These are phyloP conservation scores for Aegilops longissima DNA, from an alignment of 176 grass and related monocot genomes.

Conservation along the genomic window DNA sequence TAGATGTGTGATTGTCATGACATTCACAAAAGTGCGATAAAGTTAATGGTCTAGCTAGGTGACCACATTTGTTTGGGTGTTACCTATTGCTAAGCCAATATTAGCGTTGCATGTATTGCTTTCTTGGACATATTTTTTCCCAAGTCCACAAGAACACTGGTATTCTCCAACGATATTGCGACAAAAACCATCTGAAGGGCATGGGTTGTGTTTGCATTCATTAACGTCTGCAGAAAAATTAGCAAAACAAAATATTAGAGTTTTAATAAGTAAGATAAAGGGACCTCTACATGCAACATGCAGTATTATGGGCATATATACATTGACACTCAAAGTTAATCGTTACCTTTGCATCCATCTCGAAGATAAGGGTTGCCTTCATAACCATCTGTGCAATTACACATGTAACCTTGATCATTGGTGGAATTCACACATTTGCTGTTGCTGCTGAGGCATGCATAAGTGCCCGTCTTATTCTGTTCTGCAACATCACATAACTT, in stretches of 20 bases:
- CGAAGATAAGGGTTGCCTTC: slow-evolving; percentile 33
- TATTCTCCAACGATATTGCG: not conserved
- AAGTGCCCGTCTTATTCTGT: not conserved
- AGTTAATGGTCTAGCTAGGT: not conserved
- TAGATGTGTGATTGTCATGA: not conserved
- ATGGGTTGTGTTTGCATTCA: slow-evolving; percentile 21
- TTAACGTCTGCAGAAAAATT: not conserved
- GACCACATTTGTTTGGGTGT: not conserved
- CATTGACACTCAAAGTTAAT: not conserved
- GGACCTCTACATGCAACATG: not conserved
- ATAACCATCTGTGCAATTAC: slow-evolving; percentile 17
- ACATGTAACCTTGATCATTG: slow-evolving; percentile 10
- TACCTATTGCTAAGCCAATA: slow-evolving; percentile 18
- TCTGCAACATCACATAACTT: not conserved
- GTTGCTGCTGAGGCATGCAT: slow-evolving; percentile 4
- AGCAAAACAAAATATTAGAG: not conserved
- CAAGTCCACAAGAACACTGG: slow-evolving; percentile 19
- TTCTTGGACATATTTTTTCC: not conserved
- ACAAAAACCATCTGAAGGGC: slow-evolving; percentile 13
- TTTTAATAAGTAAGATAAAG: not conserved
- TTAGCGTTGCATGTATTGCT: slow-evolving; percentile 7
- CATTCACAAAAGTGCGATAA: not conserved
- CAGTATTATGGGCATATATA: not conserved
- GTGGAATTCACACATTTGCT: not conserved
- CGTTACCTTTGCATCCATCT: slow-evolving; percentile 23